Evolutionary conservation across 768 basidiomycete genomes (phyloP), one percentile per base, ranked within the genome.

Genomic region (Suillus discolor): DNA sequence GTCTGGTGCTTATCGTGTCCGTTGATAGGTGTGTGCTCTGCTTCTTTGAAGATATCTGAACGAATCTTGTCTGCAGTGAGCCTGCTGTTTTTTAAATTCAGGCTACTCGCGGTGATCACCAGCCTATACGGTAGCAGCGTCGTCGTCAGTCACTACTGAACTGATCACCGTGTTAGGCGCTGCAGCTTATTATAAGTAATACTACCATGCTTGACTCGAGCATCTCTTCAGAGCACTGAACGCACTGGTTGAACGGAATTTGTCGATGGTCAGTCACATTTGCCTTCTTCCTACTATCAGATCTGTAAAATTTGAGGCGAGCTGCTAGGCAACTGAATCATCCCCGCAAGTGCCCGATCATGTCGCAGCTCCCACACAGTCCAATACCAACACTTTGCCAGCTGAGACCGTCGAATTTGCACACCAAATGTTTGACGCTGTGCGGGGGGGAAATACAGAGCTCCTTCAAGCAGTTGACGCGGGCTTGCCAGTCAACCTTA

Each of bases 351-450:
- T 31, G 49, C 61, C 57, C n/a, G 23, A 39, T 36, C 39, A 41
- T 20, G 57, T 18, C 8, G 25, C 16, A 41, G 9, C 54, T 15
- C 62, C 44, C 31, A 41, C 60, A 39, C 54, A 34, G 20, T 20
- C 61, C 47, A 51, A 61, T 51, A 18, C 45, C 41, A 44, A 62
- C n/a, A n/a, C n/a, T 15, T 72, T 83, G 12, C 79, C 82, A 2
- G 59, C 73, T 16, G 80, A 76, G 20, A 80, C 82, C 25, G 36
- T 85, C 68, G 76, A 74, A 5, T 85, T 85, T 69, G 92, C 91
- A 0, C 83, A 87, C 62, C 84, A 86, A 57, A 89, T 92, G 81
- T 93, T 93, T 77, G 85, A 92, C 60, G 89, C 89, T 8, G 92
- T 89, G 8, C 85, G 92, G 9, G 73, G 78, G 4, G 90, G 90